Conservation (phyloP, 1,284 basidiomycete genomes). For the Porodaedalea pini region DNA sequence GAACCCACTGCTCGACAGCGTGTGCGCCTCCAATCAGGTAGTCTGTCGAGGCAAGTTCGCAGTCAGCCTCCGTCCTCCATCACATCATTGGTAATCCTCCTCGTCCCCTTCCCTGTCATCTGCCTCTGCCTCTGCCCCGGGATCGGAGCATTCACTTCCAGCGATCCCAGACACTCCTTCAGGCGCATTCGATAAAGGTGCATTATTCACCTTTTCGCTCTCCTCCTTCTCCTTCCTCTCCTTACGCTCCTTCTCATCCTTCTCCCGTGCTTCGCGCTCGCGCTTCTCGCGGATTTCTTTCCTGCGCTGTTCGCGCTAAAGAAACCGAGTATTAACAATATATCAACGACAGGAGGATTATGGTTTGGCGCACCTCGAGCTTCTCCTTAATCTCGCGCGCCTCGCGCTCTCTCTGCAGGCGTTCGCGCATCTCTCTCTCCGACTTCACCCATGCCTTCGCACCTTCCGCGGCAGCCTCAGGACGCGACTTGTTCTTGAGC, state of each 20-base stretch:
- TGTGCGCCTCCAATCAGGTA: not conserved
- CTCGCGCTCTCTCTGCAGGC: conserved; percentile 66
- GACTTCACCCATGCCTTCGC: conserved; percentile 65
- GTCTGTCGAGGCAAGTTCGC: conserved; percentile 10
- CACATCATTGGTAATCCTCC: conserved; percentile 30
- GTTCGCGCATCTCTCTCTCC: conserved; percentile 68
- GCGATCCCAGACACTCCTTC: conserved; percentile 29
- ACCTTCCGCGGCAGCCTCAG: conserved; percentile 63
- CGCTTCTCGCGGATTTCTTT: conserved; percentile 50
- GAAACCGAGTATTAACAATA: conserved; percentile 14
- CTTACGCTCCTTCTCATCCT: conserved; percentile 48
- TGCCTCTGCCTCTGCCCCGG: conserved; percentile 2
- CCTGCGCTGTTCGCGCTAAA: conserved; percentile 23
- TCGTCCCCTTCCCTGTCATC: conserved; percentile 31
- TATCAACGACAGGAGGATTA: conserved; percentile 17
- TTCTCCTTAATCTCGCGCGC: conserved; percentile 61
- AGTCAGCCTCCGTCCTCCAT: conserved; percentile 22
- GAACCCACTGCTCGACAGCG: no score
- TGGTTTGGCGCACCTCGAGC: conserved; percentile 48
- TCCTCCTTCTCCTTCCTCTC: conserved; percentile 38
- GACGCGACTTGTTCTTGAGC: conserved; percentile 75
- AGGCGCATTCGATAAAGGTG: not conserved
- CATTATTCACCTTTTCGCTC: conserved; percentile 21
- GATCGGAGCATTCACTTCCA: conserved; percentile 16
- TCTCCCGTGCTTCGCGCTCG: conserved; percentile 38